Evolutionary conservation across 805 yeast species (phyloP).

Genomic region (Lachancea meyersii): DNA sequence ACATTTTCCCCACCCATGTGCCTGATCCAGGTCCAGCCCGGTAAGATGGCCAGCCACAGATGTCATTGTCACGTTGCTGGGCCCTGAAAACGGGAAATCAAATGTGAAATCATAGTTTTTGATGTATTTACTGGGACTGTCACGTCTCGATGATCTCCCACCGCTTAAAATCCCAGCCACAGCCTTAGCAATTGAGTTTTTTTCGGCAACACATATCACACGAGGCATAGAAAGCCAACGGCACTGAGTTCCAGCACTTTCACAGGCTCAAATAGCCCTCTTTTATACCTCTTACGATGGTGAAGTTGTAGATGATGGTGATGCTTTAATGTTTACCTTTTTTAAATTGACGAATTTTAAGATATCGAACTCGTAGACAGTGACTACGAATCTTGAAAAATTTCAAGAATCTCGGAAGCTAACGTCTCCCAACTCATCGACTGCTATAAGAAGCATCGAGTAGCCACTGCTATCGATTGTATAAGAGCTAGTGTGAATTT

Average conservation of each 20-base stretch:
- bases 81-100: conserved; percentile 45
- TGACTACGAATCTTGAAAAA: not conserved
- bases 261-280: too few species aligned
- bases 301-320: too few species aligned
- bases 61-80: conserved; percentile 84
- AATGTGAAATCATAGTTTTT: conserved; percentile 74
- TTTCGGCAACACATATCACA: conserved; percentile 93
- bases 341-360: too few species aligned
- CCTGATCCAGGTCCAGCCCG: conserved; percentile 55
- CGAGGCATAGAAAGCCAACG: conserved; percentile 12
- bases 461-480: too few species aligned
- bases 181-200: conserved; percentile 87
- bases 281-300: not conserved
- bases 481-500: too few species aligned
- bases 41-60: conserved; percentile 85
- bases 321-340: too few species aligned
- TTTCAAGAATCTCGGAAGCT: not conserved
- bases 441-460: too few species aligned
- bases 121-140: conserved; percentile 53
- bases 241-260: too few species aligned
- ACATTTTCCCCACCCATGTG: conserved; percentile 54
- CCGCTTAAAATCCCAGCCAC: conserved; percentile 68
- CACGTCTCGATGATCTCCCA: conserved; percentile 46
- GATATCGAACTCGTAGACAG: too few species aligned
- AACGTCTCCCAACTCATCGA: not conserved